Evolutionary conservation across 1,139 yeast genomes (phyloP).

Genomic region (Zygoascus meyerae): DNA sequence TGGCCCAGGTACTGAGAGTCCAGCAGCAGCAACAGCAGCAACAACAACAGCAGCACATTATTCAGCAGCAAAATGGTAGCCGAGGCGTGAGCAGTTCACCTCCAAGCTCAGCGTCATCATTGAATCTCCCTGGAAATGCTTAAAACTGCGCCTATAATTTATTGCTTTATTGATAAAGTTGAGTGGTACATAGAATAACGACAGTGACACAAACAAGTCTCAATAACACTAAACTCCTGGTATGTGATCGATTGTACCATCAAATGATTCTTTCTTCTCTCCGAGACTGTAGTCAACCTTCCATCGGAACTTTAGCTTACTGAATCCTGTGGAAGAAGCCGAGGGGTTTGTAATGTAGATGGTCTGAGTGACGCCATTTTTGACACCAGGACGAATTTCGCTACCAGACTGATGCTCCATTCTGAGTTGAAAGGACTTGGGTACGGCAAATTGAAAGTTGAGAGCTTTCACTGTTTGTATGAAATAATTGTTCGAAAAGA

Average conservation of each 20-base stretch:
- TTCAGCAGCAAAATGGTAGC: neutral
- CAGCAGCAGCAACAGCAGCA: conserved; percentile 22
- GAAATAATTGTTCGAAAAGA: conserved; percentile 45
- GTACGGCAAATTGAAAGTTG: conserved; percentile 75
- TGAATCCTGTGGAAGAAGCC: conserved; percentile 27
- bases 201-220: neutral
- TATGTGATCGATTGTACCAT: conserved; percentile 29
- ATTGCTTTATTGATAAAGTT: neutral
- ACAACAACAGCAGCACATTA: neutral
- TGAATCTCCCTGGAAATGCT: neutral
- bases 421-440: conserved; percentile 59
- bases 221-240: conserved; percentile 23
- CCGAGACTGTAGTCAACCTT: conserved; percentile 54
- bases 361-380: conserved; percentile 54
- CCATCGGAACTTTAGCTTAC: conserved; percentile 67
- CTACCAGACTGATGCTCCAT: conserved; percentile 68
- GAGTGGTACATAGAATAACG: neutral
- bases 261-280: conserved; percentile 18
- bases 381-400: conserved; percentile 45
- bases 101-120: conserved; percentile 1
- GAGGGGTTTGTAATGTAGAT: conserved; percentile 52
- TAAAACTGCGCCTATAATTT: too few relatives aligned
- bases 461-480: conserved; percentile 41
- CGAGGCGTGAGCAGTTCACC: neutral
- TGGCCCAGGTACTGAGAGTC: conserved; percentile 20